Percentiles rank a stretch among this genome's conserved stretches.
phyloP scores from a whole-genome alignment of 2,329 filamentous ascomycete genomes.

The Cercospora zeae-maydis region DNA sequence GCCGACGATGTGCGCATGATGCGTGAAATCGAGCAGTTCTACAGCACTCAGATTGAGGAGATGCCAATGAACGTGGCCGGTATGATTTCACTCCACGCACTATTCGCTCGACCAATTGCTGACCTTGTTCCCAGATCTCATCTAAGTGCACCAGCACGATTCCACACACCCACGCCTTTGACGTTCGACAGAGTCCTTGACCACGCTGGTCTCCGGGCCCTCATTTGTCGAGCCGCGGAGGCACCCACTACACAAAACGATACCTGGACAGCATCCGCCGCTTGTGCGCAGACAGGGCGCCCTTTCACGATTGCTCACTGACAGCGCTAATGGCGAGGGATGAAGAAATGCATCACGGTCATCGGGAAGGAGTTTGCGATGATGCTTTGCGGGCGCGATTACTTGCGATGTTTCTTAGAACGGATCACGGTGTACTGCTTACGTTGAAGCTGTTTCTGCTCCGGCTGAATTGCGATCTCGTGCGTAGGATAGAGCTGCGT shows the following conservation, averaged over 20 bases:
- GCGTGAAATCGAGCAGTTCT: slow-evolving; percentile 99
- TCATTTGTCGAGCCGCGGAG: slow-evolving; percentile 20
- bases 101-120: slow-evolving; percentile 3
- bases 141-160: slow-evolving; percentile 34
- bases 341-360: slow-evolving; percentile 27
- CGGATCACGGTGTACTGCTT: slow-evolving; percentile 28
- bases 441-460: slow-evolving; percentile 33
- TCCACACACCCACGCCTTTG: slow-evolving; percentile 20
- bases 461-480: slow-evolving; percentile 33
- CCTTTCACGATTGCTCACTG: slow-evolving; percentile 18
- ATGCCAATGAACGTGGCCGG: slow-evolving; percentile 92
- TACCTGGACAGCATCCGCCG: slow-evolving; percentile 20
- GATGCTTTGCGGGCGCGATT: slow-evolving; percentile 29
- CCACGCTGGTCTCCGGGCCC: slow-evolving; percentile 10
- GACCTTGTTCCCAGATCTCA: slow-evolving; percentile 44
- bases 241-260: slow-evolving; percentile 19
- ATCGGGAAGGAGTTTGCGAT: slow-evolving; percentile 26
- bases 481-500: slow-evolving; percentile 31
- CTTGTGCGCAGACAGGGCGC: slow-evolving; percentile 22
- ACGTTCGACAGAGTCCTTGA: slow-evolving; percentile 26
- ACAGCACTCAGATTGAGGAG: slow-evolving; percentile 99
- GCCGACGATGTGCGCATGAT: slow-evolving; percentile 99
- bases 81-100: slow-evolving; percentile 40
- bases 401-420: slow-evolving; percentile 32
- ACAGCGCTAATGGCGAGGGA: slow-evolving; percentile 26